Evolutionary conservation across 106 monocot species (phyloP), one percentile per base, ranked within the genome.

Genomic region (Apostasia ramifera): DNA sequence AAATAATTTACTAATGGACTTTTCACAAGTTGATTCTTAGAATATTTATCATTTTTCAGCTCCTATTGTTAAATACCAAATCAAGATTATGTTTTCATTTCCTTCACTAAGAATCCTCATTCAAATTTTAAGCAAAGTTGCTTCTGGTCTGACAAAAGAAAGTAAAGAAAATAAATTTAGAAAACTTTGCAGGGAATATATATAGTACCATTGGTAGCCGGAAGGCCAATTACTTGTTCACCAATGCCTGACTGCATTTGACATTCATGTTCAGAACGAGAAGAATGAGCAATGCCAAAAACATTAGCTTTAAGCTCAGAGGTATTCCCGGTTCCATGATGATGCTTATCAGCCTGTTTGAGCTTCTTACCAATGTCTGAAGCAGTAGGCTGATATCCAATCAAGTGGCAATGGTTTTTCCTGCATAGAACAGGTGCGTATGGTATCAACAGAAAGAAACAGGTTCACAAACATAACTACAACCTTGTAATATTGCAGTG

Each of bases 371-470:
- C 69, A 40, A 57, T 59, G 15, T 75, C 72, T 55, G 70, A n/a
- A 73, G 39, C 45, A 53, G 10, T 7, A 57, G 78, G 58, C 66
- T 84, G 78, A 70, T 88, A 84, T 12, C 88, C 88, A 59, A 88
- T 79, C 44, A 76, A 61, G 53, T 88, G 84, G 71, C 81, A 84
- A 68, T 88, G 60, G 38, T 41, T n/a, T 58, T 75, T 87, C 87
- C 81, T 81, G 81, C 63, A 72, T 54, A 71, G 44, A 56, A 15
- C 47, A 76, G 53, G 45, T 43, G 13, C 6, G n/a, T 45, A 59
- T 51, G 8, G 9, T 61, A 8, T 5, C 9, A 41, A 1, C 15
- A 37, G 9, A 40, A 62, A 61, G 46, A 40, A 12, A 77, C 48
- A 40, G 8, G 44, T 45, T 56, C 15, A 8, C 26, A 57, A 53